Base-by-base conservation (phyloP, 2,329 filamentous ascomycete species). In the Cladosporium sp. region DNA sequence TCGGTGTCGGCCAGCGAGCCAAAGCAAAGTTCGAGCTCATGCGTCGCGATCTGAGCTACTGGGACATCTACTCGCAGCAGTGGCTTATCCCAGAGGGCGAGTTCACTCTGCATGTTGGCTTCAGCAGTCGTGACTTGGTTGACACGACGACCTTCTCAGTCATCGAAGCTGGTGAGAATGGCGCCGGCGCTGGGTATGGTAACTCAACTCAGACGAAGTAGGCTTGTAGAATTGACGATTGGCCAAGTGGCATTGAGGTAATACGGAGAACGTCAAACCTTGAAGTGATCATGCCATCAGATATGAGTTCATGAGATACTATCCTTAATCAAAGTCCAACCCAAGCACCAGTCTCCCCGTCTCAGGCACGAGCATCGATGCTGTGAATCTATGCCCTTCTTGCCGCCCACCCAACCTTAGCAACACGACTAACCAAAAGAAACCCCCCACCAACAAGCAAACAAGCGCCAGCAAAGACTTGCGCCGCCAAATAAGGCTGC, bases 11-110 rank as follows among this genome's bases (percentile, higher is more conserved):
- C 13, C 38, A 54, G 47, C 48, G 52, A 15, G 37, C 38, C 4
- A 42, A 53, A 32, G 68, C 72, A 0, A 55, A 51, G 20, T 71
- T 74, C 39, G 60, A 68, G 22, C 43, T 73, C 3, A 71, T 66
- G n/a, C 60, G 70, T 43, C 61, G 67, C 30, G 70, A 73, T 59
- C 18, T 73, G 50, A 72, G 69, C 48, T 72, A 69, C 53, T 73
- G 71, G 70, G 66, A 71, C 56, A 60, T 65, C 0, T 52, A 50
- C 56, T 60, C 62, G 54, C 66, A 70, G 61, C 69, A 70, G 44
- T 73, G 71, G 70, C 64, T 69, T 13, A 53, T 50, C 20, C 47
- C 47, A 12, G 47, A 43, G 27, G 37, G 45, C n/a, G 45, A 48
- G 12, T 48, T 48, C 24, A 22, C 15, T 15, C 13, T 41, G 12